Evolutionary conservation across 2,329 filamentous ascomycete species (phyloP).

Genomic region (Lachnellula cervina): DNA sequence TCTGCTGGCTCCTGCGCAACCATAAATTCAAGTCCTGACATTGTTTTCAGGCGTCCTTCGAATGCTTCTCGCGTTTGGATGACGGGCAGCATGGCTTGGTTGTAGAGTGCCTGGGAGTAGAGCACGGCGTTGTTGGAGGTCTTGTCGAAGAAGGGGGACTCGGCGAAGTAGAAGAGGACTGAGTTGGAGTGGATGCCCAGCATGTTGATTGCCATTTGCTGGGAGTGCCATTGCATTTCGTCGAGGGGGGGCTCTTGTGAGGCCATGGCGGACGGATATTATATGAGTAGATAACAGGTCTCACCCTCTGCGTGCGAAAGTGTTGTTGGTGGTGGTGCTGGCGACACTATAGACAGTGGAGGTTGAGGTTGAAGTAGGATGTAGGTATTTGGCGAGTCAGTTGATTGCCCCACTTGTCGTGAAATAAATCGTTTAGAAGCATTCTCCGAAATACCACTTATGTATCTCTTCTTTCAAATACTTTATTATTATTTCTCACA

Average conservation of each 20-base stretch:
- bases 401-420: no score
- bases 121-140: conserved; percentile 65
- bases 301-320: background rate
- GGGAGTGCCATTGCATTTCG: conserved; percentile 62
- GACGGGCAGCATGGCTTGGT: conserved; percentile 51
- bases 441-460: no score
- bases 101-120: conserved; percentile 57
- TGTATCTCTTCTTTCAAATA: no score
- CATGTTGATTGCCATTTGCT: conserved; percentile 44
- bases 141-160: conserved; percentile 63
- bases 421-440: no score
- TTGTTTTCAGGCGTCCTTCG: conserved; percentile 56
- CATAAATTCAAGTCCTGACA: conserved; percentile 63
- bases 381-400: no score
- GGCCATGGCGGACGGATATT: conserved; percentile 33
- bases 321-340: no score
- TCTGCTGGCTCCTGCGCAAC: conserved; percentile 62
- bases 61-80: conserved; percentile 59
- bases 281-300: background rate
- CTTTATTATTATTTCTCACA: no score
- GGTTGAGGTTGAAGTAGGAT: no score
- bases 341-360: no score
- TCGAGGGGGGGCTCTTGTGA: conserved; percentile 53
- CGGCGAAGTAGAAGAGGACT: conserved; percentile 62
- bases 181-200: conserved; percentile 55